Conservation (phyloP, 495 filamentous ascomycete genomes). For the Trichoderma reesei region DNA sequence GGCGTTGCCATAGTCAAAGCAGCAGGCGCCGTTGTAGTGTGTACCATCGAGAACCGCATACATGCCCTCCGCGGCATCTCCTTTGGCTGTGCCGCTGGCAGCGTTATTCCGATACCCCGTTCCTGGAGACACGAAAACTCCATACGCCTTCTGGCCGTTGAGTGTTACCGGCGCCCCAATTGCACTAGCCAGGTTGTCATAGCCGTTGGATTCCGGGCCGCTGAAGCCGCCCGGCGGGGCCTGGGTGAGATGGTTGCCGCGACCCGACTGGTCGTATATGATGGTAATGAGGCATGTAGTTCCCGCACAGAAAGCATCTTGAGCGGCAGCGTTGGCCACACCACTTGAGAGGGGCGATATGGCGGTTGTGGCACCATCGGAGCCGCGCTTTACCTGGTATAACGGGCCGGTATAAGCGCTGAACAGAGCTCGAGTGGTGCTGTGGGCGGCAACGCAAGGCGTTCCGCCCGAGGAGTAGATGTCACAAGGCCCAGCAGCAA, state of each 20-base stretch:
- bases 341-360: conserved; percentile 38
- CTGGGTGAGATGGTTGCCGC: conserved; percentile 48
- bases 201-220: conserved; percentile 43
- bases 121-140: conserved; percentile 46
- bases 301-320: conserved; percentile 46
- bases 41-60: conserved; percentile 52
- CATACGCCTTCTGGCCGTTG: conserved; percentile 49
- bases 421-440: conserved; percentile 51
- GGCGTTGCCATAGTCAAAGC: conserved; percentile 55
- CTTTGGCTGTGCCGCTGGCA: conserved; percentile 39
- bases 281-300: conserved; percentile 50
- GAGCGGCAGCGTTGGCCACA: conserved; percentile 45
- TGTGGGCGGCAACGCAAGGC: conserved; percentile 49
- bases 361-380: conserved; percentile 35
- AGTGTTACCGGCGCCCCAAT: conserved; percentile 48
- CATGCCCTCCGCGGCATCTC: conserved; percentile 45
- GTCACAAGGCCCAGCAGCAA: conserved; percentile 44
- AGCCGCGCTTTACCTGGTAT: conserved; percentile 45
- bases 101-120: conserved; percentile 47
- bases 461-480: conserved; percentile 43
- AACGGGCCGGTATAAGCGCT: conserved; percentile 38
- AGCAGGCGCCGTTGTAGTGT: conserved; percentile 48
- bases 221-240: conserved; percentile 42
- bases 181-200: conserved; percentile 46
- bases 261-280: conserved; percentile 52